Evolutionary conservation across 192 early-diverging fungal genomes (phyloP).

Genomic region (Backusella sp.): DNA sequence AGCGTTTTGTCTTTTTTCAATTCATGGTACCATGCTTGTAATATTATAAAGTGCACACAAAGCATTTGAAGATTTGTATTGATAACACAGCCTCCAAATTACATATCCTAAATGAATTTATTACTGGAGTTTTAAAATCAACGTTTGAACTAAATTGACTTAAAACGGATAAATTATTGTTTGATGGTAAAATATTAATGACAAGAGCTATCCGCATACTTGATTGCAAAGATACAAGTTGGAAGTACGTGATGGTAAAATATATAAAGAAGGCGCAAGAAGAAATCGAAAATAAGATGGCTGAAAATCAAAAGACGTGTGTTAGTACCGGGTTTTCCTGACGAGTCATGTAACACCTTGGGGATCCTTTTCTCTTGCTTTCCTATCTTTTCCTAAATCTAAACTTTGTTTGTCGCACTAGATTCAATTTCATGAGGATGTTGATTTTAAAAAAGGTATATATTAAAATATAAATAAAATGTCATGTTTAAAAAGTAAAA

Average conservation of each 20-base stretch:
- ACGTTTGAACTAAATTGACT: neutral
- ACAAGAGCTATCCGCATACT: neutral
- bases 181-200: neutral
- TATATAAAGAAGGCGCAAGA: neutral
- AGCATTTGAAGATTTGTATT: neutral
- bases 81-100: slow-evolving; percentile 3
- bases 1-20: neutral
- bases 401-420: neutral
- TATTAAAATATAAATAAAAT: neutral
- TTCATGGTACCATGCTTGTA: neutral
- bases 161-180: neutral
- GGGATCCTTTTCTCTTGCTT: neutral
- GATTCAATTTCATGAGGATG: neutral
- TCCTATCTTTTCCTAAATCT: neutral
- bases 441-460: neutral
- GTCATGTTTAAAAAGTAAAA: neutral
- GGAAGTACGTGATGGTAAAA: neutral
- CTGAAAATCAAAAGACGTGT: neutral
- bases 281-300: neutral
- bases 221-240: neutral
- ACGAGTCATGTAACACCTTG: neutral
- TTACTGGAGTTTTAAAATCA: neutral
- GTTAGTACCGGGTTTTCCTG: neutral
- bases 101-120: neutral
- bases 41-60: neutral